phyloP scores from a whole-genome alignment of 805 yeast genomes.

The Pichia cabralensis region DNA sequence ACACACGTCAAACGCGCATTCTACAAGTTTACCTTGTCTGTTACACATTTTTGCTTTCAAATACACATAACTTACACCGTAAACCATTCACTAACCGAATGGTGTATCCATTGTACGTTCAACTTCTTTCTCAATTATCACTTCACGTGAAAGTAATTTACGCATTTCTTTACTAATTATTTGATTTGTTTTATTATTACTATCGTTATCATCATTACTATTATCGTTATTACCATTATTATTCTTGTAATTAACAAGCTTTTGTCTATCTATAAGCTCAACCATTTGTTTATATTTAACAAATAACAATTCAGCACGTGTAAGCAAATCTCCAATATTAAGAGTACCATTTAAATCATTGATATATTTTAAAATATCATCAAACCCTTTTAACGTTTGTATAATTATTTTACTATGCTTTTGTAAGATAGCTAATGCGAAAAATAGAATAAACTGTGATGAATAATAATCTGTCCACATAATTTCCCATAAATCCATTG shows the following conservation, averaged over 20 bases:
- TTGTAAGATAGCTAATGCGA: slow-evolving; percentile 83
- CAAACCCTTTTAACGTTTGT: slow-evolving; percentile 67
- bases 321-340: slow-evolving; percentile 64
- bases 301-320: slow-evolving; percentile 79
- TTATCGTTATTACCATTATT: no score
- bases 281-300: slow-evolving; percentile 72
- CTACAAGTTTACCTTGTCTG: no score
- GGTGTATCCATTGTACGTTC: slow-evolving; percentile 24
- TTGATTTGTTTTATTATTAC: no score
- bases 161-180: slow-evolving; percentile 46
- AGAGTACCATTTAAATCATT: slow-evolving; percentile 77
- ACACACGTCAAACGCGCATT: no score
- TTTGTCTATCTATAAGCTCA: slow-evolving; percentile 65
- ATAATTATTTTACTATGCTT: slow-evolving; percentile 73
- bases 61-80: no score
- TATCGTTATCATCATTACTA: no score
- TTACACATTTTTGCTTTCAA: no score
- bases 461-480: slow-evolving; percentile 82
- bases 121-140: slow-evolving; percentile 44
- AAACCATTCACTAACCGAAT: slow-evolving; percentile 20
- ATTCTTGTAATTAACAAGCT: no score
- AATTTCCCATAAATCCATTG: slow-evolving; percentile 81
- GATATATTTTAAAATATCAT: slow-evolving; percentile 86
- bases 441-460: slow-evolving; percentile 79
- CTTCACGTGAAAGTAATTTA: slow-evolving; percentile 45